phyloP scores from a whole-genome alignment of 371 early-diverging fungal species.

The Sporodiniella umbellata region DNA sequence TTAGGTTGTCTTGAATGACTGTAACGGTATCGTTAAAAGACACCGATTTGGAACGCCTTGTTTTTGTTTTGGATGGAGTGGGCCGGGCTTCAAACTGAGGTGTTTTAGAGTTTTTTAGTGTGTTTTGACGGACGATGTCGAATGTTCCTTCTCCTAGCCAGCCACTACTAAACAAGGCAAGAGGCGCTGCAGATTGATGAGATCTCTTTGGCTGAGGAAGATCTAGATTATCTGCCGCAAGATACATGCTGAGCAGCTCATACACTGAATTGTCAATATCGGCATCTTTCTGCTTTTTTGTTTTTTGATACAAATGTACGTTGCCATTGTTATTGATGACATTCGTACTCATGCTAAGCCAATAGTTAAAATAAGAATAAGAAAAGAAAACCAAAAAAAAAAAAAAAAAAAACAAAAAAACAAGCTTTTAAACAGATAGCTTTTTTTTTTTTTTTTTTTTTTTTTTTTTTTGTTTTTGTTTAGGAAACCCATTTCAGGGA shows the following conservation, averaged over 20 bases:
- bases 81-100: not conserved
- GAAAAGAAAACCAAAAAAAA: not conserved
- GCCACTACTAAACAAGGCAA: slow-evolving; percentile 1
- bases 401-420: not conserved
- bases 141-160: slow-evolving; percentile 20
- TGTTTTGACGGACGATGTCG: slow-evolving; percentile 13
- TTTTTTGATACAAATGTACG: not conserved
- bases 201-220: not conserved
- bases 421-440: not conserved
- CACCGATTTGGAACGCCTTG: slow-evolving; percentile 17
- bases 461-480: too few species aligned
- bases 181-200: not conserved
- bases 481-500: too few species aligned
- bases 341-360: slow-evolving; percentile 7
- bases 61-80: not conserved
- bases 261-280: slow-evolving; percentile 19
- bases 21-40: slow-evolving; percentile 26
- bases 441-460: slow-evolving; percentile 3
- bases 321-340: too few species aligned
- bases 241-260: slow-evolving; percentile 15
- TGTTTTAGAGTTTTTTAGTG: slow-evolving; percentile 8
- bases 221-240: slow-evolving; percentile 2
- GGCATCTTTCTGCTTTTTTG: slow-evolving; percentile 6
- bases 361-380: not conserved
- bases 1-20: slow-evolving; percentile 3